Base-by-base conservation (phyloP, 495 filamentous ascomycete genomes). In the Penicillium longicatenatum region DNA sequence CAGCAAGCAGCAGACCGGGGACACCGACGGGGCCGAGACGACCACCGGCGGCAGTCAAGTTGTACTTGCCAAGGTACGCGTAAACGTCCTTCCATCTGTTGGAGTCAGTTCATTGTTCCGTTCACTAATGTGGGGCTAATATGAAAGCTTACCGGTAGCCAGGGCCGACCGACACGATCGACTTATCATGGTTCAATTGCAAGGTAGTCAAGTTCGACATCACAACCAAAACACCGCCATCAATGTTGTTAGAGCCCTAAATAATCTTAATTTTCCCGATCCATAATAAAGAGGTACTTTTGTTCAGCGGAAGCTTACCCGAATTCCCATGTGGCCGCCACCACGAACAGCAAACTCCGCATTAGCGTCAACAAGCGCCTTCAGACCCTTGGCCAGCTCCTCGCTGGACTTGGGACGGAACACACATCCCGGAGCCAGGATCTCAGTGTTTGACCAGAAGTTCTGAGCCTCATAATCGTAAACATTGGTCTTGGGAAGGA, bases 31-130 rank as follows among this genome's bases (percentile, higher is more conserved):
- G 73, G 4, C 74, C 70, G 30, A 76, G 77, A 37, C 85, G 78
- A 24, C 84, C 83, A 21, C 85, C 86, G 0, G 84, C 75, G 16
- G 75, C 77, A 2, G 82, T 64, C 2, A 80, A 61, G 6, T 77
- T 75, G 26, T 78, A 62, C 4, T 71, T 59, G 11, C 75, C 75
- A 1, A 89, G 73, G 45, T 64, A 68, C 1, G 54, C 45, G 59
- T 85, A 87, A 7, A 88, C 79, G 45, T 84, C 70, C 21, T 60
- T 57, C 86, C 86, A 89, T 70, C 81, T 70, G 10, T 4, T 12
- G 17, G 39, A 50, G 59, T 61, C 24, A 55, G 52, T 24, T 0
- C 6, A 3, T 52, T 37, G 21, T 29, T 81, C 55, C 26, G 31
- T 35, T 1, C 37, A 39, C 16, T 6, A 4, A 0, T n/a, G 12